Evolutionary conservation across 352 stramenopile species (phyloP).

Genomic region (Phytophthora hybrid): DNA sequence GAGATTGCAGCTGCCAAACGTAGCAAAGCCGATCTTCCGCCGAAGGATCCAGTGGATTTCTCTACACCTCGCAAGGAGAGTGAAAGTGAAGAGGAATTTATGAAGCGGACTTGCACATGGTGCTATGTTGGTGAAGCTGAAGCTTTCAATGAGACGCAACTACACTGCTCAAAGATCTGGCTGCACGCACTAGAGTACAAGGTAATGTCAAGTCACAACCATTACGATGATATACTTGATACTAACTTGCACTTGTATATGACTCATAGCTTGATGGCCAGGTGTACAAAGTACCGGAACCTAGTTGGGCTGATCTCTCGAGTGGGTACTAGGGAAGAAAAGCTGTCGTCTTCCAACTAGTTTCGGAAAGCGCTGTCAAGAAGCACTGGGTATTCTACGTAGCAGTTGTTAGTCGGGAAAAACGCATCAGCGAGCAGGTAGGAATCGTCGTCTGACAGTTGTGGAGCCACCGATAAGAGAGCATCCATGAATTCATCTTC

Average conservation of each 20-base stretch:
- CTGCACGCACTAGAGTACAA: conserved; percentile 90
- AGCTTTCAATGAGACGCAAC: conserved; percentile 85
- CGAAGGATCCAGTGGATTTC: conserved; percentile 61
- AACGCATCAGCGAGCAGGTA: conserved; percentile 77
- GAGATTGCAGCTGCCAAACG: conserved; percentile 60
- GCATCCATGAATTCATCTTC: conserved; percentile 88
- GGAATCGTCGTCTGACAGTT: conserved; percentile 74
- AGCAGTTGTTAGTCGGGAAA: conserved; percentile 78
- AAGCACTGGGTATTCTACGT: conserved; percentile 73
- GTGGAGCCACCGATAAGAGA: conserved; percentile 60
- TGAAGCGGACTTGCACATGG: conserved; percentile 81
- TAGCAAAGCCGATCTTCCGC: conserved; percentile 43
- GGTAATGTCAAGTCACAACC: conserved; percentile 39
- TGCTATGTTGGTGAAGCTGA: conserved; percentile 70
- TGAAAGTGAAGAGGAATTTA: conserved; percentile 80
- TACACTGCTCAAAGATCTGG: conserved; percentile 90
- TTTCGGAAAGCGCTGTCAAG: conserved; percentile 72
- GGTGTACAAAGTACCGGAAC: conserved; percentile 66
- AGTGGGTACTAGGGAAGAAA: conserved; percentile 46
- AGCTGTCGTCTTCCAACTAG: conserved; percentile 7
- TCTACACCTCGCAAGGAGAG: conserved; percentile 55
- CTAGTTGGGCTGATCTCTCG: conserved; percentile 62
- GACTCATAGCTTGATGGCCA: conserved; percentile 73
- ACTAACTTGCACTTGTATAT: conserved; percentile 21
- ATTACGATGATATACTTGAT: background rate